Base-by-base conservation (phyloP, 176 grass and related monocot species). In the Juncus inflexus region DNA sequence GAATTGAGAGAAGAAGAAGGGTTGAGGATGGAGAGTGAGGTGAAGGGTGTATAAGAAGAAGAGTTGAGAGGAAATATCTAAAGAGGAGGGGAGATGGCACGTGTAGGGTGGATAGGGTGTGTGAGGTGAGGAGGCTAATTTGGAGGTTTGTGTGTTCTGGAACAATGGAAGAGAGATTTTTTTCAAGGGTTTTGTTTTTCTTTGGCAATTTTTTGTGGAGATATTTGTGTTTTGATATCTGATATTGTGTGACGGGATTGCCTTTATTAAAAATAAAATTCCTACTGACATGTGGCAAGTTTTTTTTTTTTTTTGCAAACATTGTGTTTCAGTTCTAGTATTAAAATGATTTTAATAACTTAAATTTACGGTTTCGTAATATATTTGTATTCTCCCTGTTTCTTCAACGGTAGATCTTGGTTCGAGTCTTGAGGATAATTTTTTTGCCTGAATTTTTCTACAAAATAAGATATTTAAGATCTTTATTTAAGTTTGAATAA, bases 21-120 rank as follows among this genome's bases (percentile, higher is more conserved):
- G 16, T 37, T 50, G 40, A 35, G 40, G 16, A 69, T 65, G 35
- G 35, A 42, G 60, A 14, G n/a, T n/a, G 11, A 39, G 63, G 60
- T 45, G 53, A 35, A 2, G 68, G 9, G 57, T 61, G 40, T 83
- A 72, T 66, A 89, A 78, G 79, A 75, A 74, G 82, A 35, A 28
- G 65, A 53, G 4, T 6, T 19, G 8, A 8, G 37, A 0, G 72
- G 72, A 81, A 90, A 90, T 80, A 80, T 91, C 81, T 82, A 14
- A 42, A 43, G 37, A 36, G 43, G 40, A 14, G 35, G 3, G 15
- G 35, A 4, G 15, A 38, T 14, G 42, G 6, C 63, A 81, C 80
- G 83, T 83, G 77, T 9, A 37, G 42, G 15, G 3, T 16, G 37
- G 60, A 70, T 64, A 56, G 11, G 56, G 39, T 69, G 65, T 72